These are phyloP conservation scores for Vanderwaltozyma verrucispora DNA, from an alignment of 805 yeast species.

Conservation along the genomic window DNA sequence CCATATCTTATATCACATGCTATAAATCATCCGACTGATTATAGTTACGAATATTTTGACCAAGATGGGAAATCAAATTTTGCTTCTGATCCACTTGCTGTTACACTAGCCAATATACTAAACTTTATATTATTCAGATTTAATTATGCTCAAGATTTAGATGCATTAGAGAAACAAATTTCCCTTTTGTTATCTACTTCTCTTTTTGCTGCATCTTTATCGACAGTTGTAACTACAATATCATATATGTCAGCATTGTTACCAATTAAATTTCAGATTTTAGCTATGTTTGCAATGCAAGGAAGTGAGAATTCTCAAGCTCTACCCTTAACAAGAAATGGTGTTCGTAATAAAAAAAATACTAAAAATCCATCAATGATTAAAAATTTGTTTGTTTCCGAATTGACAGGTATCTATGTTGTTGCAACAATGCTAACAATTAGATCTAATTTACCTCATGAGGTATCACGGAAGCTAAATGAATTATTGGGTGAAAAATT, in stretches of 20 bases:
- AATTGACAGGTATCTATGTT: constrained; percentile 32
- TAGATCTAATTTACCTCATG: constrained; percentile 31
- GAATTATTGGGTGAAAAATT: constrained; percentile 25
- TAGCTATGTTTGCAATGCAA: constrained; percentile 22
- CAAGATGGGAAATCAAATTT: constrained; percentile 6
- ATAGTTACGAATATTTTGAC: constrained; percentile 10
- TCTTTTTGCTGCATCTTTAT: constrained; percentile 51
- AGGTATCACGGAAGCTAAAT: constrained; percentile 25
- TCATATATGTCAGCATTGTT: constrained; percentile 37
- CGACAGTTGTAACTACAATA: constrained; percentile 53
- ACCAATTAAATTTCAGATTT: constrained; percentile 28
- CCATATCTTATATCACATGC: constrained; percentile 18
- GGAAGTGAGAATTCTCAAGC: constrained; percentile 6
- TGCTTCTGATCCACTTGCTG: constrained; percentile 31
- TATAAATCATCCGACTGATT: constrained; percentile 12
- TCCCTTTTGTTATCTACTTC: constrained; percentile 46
- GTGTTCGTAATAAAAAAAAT: neutral
- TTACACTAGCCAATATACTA: constrained; percentile 28
- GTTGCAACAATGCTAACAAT: constrained; percentile 32
- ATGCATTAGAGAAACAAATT: constrained; percentile 29
- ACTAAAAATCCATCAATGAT: constrained; percentile 28
- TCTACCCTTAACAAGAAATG: constrained; percentile 12
- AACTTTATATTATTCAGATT: constrained; percentile 26
- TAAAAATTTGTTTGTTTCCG: constrained; percentile 31
- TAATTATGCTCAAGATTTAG: constrained; percentile 28